Base-by-base conservation (phyloP, 2,329 filamentous ascomycete genomes). In the Arthroderma uncinatum region DNA sequence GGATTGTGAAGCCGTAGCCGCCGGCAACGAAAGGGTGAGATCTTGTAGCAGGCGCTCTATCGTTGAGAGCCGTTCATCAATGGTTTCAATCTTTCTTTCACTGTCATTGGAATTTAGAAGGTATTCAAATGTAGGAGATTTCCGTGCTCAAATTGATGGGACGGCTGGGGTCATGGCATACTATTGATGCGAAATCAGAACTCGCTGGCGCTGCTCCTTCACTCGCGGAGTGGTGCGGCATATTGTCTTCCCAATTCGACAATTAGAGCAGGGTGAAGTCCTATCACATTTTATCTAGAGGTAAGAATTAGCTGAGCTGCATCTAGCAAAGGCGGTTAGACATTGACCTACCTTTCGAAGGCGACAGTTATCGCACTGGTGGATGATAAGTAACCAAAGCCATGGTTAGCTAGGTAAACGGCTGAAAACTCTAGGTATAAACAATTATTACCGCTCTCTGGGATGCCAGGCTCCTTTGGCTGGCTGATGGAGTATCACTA, bases 71-170 rank as follows among this genome's bases (percentile, higher is more conserved):
- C 77, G 73, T 30, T 76, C 72, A 62, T 79, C 77, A 54, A 80
- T 79, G 10, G 74, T 64, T 59, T 79, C 77, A 53, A 80, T 78
- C 64, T 79, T 79, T 62, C 71, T 75, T 63, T 80, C 78, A 65
- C 76, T 79, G 48, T 14, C 21, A 28, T 34, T 21, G 54, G 61
- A 28, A 63, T 28, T 59, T 39, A 59, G 56, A 48, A 14, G 9
- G 21, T 19, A 44, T 25, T 9, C 19, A 39, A 23, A 14, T 1
- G 2, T 5, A 25, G 9, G 2, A 30, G 21, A 16, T 30, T 48
- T 6, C 23, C 10, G 10, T 37, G 25, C 10, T 30, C 7, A 7
- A 9, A 12, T 6, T 36, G n/a, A 28, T 21, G 47, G 19, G 42
- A 12, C 10, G 19, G 0, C n/a, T 23, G 40, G 40, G 21, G 53